A percentile compares a stretch with the other conserved stretches of the same genome.
phyloP scores from a whole-genome alignment of 805 yeast genomes.

The Teunomyces gatunensis region DNA sequence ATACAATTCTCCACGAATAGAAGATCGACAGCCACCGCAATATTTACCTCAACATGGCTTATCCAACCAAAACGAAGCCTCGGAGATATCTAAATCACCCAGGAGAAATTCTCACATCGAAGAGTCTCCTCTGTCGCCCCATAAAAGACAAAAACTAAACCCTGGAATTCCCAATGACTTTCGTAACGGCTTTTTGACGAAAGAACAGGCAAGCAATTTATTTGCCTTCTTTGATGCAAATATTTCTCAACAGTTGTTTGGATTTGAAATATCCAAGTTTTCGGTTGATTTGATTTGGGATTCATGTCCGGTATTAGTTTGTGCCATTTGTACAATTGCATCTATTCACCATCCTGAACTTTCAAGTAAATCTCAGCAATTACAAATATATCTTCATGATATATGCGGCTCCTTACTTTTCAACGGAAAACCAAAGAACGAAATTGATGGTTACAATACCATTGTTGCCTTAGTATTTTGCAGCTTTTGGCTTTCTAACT shows the following conservation, averaged over 20 bases:
- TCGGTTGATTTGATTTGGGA: slow-evolving; percentile 51
- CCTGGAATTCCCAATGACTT: slow-evolving; percentile 27
- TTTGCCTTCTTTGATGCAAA: slow-evolving; percentile 52
- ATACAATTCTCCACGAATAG: not conserved
- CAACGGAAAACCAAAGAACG: slow-evolving; percentile 39
- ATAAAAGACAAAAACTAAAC: not conserved
- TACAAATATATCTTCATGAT: slow-evolving; percentile 31
- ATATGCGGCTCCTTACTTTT: slow-evolving; percentile 34
- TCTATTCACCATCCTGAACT: slow-evolving; percentile 55
- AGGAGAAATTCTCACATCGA: not conserved
- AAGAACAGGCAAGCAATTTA: slow-evolving; percentile 45
- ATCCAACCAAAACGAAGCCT: not conserved
- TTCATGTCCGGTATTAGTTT: slow-evolving; percentile 54
- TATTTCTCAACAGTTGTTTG: slow-evolving; percentile 64
- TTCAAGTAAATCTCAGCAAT: slow-evolving; percentile 24
- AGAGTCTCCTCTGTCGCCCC: not conserved
- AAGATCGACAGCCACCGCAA: not conserved
- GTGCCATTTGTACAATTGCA: slow-evolving; percentile 60
- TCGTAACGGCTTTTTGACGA: slow-evolving; percentile 33
- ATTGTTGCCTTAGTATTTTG: slow-evolving; percentile 63
- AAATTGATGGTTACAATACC: slow-evolving; percentile 53
- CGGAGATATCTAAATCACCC: not conserved
- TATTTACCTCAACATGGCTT: not conserved
- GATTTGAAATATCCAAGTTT: slow-evolving; percentile 54
- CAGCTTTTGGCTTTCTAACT: slow-evolving; percentile 66